phyloP scores from a whole-genome alignment of 2,329 filamentous ascomycete genomes.

The Mollisiaceae sp. region DNA sequence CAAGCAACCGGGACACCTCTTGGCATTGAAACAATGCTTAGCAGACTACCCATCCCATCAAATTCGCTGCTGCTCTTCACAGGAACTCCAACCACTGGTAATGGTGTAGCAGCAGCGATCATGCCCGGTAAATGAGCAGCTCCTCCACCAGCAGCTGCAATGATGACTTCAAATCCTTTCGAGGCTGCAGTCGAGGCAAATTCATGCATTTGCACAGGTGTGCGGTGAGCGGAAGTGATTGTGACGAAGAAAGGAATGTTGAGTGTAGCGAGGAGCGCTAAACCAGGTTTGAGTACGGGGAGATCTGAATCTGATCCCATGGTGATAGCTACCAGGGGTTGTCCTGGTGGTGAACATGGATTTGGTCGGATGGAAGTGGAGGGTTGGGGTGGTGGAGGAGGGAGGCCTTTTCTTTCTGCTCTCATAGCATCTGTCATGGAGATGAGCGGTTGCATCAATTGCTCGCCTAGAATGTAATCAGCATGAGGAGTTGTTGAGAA shows the following conservation, averaged over 20 bases:
- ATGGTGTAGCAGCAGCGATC: slow-evolving; percentile 70
- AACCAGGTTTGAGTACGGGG: slow-evolving; percentile 74
- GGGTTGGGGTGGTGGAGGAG: slow-evolving; percentile 42
- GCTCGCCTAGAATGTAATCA: slow-evolving; percentile 46
- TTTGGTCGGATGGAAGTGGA: slow-evolving; percentile 37
- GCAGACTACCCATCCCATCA: slow-evolving; percentile 73
- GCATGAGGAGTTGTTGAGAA: too few relatives aligned
- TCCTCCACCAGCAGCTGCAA: slow-evolving; percentile 65
- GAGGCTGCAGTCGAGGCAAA: slow-evolving; percentile 53
- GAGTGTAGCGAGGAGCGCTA: slow-evolving; percentile 54
- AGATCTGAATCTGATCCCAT: slow-evolving; percentile 81
- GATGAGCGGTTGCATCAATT: slow-evolving; percentile 72
- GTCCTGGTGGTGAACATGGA: slow-evolving; percentile 7
- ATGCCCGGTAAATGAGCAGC: slow-evolving; percentile 69
- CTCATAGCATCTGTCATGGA: slow-evolving; percentile 64
- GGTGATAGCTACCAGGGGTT: slow-evolving; percentile 73
- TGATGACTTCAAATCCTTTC: slow-evolving; percentile 42
- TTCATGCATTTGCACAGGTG: slow-evolving; percentile 70
- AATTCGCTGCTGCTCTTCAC: slow-evolving; percentile 71
- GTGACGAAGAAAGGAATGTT: slow-evolving; percentile 73
- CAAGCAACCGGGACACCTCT: slow-evolving; percentile 74
- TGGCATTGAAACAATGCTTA: slow-evolving; percentile 81
- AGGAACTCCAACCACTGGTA: slow-evolving; percentile 80
- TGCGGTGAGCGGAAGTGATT: slow-evolving; percentile 83
- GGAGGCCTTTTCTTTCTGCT: slow-evolving; percentile 53